These are phyloP conservation scores for Talaromyces atroroseus DNA, from an alignment of 2,329 filamentous ascomycete genomes.

Conservation along the genomic window DNA sequence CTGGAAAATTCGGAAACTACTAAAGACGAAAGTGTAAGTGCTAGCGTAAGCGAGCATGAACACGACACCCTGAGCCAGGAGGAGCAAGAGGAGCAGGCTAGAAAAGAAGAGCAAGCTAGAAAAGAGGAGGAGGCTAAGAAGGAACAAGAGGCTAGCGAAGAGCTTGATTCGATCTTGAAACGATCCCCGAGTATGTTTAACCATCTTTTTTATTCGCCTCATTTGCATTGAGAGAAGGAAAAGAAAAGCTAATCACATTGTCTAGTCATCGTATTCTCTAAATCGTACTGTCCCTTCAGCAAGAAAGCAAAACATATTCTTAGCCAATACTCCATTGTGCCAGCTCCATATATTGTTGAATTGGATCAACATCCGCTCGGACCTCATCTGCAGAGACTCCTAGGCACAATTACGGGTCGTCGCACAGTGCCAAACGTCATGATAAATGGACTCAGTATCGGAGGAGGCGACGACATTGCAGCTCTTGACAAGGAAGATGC, in stretches of 20 bases:
- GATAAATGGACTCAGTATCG: slow-evolving; percentile 80
- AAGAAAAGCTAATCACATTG: slow-evolving; percentile 5
- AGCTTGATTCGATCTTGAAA: slow-evolving; percentile 75
- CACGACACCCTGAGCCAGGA: slow-evolving; percentile 4
- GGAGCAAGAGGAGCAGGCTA: slow-evolving; percentile 41
- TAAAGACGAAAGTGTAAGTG: slow-evolving; percentile 53
- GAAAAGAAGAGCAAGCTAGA: slow-evolving; percentile 59
- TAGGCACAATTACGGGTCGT: slow-evolving; percentile 70
- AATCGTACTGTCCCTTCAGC: slow-evolving; percentile 84
- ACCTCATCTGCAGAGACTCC: slow-evolving; percentile 61
- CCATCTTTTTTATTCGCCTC: not conserved
- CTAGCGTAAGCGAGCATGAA: not conserved
- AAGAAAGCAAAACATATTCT: slow-evolving; percentile 79
- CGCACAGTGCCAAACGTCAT: slow-evolving; percentile 88
- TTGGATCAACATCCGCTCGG: slow-evolving; percentile 79
- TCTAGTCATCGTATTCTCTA: slow-evolving; percentile 90
- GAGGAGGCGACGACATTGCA: slow-evolving; percentile 80
- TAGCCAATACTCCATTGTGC: slow-evolving; percentile 75
- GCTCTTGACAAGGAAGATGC: slow-evolving; percentile 62
- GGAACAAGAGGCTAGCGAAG: slow-evolving; percentile 51
- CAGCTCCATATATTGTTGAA: slow-evolving; percentile 81
- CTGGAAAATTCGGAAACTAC: slow-evolving; percentile 47
- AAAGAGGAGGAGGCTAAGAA: slow-evolving; percentile 51
- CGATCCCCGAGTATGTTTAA: slow-evolving; percentile 66
- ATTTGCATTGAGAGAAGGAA: slow-evolving; percentile 1